These are phyloP conservation scores for Trichoderma afroharzianum DNA, from an alignment of 2,329 filamentous ascomycete genomes.

Conservation along the genomic window DNA sequence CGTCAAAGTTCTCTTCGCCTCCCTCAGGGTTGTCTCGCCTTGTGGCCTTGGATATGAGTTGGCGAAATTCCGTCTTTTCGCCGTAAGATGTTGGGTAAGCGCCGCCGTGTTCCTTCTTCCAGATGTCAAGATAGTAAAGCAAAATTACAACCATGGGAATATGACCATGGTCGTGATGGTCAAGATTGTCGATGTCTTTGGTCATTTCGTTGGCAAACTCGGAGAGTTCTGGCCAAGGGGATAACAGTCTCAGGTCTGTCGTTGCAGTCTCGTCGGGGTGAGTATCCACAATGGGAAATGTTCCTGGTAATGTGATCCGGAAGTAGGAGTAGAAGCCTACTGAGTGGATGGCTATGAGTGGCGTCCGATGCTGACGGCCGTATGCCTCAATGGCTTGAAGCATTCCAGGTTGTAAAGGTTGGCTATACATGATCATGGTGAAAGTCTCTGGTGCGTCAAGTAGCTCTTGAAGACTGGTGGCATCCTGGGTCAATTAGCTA, in stretches of 20 bases:
- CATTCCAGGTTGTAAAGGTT: constrained; percentile 45
- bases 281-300: constrained; percentile 91
- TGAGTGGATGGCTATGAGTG: constrained; percentile 81
- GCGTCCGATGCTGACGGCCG: constrained; percentile 56
- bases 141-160: constrained; percentile 82
- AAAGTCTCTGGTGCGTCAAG: constrained; percentile 42
- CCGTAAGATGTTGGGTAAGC: constrained; percentile 69
- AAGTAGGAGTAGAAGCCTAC: constrained; percentile 90
- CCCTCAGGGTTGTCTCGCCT: constrained; percentile 75
- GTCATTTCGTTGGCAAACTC: constrained; percentile 66
- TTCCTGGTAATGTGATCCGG: constrained; percentile 69
- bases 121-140: constrained; percentile 75
- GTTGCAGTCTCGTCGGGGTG: constrained; percentile 85
- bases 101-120: constrained; percentile 70
- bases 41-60: constrained; percentile 62
- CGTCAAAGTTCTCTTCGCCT: constrained; percentile 94
- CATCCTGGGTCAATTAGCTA: constrained; percentile 23
- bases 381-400: constrained; percentile 47
- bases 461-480: constrained; percentile 36
- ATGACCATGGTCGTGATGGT: constrained; percentile 83
- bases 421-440: constrained; percentile 54
- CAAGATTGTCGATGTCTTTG: constrained; percentile 63
- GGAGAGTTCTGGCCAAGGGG: constrained; percentile 79
- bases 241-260: constrained; percentile 77
- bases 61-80: constrained; percentile 81